Conservation (phyloP, 23 red algal species). For the Gracilariopsis chorda region DNA sequence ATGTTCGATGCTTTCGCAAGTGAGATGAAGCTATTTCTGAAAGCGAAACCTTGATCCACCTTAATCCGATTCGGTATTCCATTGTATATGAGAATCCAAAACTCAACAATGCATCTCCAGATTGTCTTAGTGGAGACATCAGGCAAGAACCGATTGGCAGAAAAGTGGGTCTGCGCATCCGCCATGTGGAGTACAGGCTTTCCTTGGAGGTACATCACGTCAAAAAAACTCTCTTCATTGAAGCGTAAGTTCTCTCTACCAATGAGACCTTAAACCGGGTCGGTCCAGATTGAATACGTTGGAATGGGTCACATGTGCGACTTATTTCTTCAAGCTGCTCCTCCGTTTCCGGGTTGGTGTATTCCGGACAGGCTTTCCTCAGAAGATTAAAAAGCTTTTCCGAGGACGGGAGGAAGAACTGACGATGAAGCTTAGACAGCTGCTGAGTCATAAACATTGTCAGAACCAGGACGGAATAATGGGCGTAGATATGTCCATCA, state of each 20-base stretch:
- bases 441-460: conserved; percentile 9
- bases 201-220: too few species aligned
- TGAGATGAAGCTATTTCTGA: background rate
- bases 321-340: background rate
- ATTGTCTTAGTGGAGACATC: background rate
- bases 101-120: background rate
- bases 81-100: background rate
- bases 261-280: too few species aligned
- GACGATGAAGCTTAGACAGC: background rate
- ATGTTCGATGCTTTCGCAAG: background rate
- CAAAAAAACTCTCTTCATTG: too few species aligned
- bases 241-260: too few species aligned
- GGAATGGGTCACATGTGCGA: too few species aligned
- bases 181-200: too few species aligned
- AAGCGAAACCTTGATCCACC: background rate
- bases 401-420: background rate
- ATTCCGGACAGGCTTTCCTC: background rate
- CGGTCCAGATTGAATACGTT: too few species aligned
- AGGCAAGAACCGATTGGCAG: background rate
- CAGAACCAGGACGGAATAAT: background rate
- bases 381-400: conserved; percentile 8
- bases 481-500: conserved; percentile 32
- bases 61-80: background rate
- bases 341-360: background rate
- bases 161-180: too few species aligned